Base-by-base conservation (phyloP, 495 filamentous ascomycete species). In the Xylaria venustula region DNA sequence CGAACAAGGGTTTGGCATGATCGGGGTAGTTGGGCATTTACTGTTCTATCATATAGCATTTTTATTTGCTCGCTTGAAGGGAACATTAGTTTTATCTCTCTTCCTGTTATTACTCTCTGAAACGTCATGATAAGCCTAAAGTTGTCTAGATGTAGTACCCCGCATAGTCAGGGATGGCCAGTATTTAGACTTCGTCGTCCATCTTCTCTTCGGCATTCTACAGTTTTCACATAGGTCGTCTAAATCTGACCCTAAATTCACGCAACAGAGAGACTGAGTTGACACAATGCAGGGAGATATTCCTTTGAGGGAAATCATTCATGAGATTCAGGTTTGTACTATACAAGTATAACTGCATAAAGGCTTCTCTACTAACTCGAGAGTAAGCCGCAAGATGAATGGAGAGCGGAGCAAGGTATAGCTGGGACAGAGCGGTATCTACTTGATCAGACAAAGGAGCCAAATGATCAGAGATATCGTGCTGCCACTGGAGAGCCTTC, bases 361-460 rank as follows among this genome's bases (percentile, higher is more conserved):
- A n/a, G 17, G 9, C 19, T 20, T 74, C 40, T 32, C 17, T 1
- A 23, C 41, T 61, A 53, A 61, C 40, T 5, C 14, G 7, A 25
- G n/a, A 12, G 7, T 37, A 40, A 80, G 59, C 77, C 77, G 11
- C 73, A 71, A 9, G 79, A 83, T 69, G 78, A 84, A 60, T 84
- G 82, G 82, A 79, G 72, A 55, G 70, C 82, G 36, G 82, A 84
- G 47, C 81, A 84, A 64, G 82, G 81, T 9, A 57, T 84, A 36
- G 68, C 70, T 4, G 76, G 69, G 28, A 71, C 75, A 54, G 76
- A 78, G 53, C 64, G 82, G 19, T 79, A 79, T 9, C 70, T 81
- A 23, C 68, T 81, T 19, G 79, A 83, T 57, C 79, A 81, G 61
- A 77, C 71, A 2, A 73, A 69, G 14, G 47, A 32, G 7, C 66